Conservation (phyloP, 768 basidiomycete species). For the Boletus pseudopeckii region DNA sequence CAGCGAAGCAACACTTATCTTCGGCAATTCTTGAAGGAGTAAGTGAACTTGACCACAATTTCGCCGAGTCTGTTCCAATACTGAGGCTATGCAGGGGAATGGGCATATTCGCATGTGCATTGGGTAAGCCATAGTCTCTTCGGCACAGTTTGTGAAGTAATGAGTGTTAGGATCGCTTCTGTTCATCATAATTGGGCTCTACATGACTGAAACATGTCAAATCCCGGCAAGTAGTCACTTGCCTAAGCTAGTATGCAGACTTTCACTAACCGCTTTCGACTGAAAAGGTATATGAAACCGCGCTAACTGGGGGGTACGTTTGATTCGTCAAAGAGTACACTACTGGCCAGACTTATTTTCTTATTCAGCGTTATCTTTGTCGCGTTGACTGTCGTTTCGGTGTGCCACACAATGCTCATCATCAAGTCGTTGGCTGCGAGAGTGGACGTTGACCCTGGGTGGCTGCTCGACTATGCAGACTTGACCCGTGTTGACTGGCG, state of each 20-base stretch:
- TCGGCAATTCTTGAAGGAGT: slow-evolving; percentile 20
- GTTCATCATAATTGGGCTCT: slow-evolving; percentile 12
- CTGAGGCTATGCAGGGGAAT: too few species aligned
- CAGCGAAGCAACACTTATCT: slow-evolving; percentile 7
- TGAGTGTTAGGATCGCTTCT: slow-evolving; percentile 12
- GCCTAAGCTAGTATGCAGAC: neutral
- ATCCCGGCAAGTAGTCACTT: slow-evolving; percentile 6
- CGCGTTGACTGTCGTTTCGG: slow-evolving; percentile 23
- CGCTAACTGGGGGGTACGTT: slow-evolving; percentile 11
- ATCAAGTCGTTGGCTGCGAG: slow-evolving; percentile 42
- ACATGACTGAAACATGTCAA: neutral
- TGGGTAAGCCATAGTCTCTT: slow-evolving; percentile 4
- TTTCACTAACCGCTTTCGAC: neutral
- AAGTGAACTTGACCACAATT: neutral
- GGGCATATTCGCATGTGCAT: slow-evolving; percentile 19
- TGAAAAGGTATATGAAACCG: slow-evolving; percentile 9
- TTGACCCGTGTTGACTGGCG: slow-evolving; percentile 42
- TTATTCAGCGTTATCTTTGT: neutral
- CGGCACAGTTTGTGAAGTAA: neutral
- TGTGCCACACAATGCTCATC: slow-evolving; percentile 39
- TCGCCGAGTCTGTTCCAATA: too few species aligned
- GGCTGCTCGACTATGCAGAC: slow-evolving; percentile 45
- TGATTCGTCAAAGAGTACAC: neutral
- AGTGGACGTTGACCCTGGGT: slow-evolving; percentile 39
- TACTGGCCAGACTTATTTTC: neutral